Percentiles rank a stretch among this genome's conserved stretches.
phyloP scores from a whole-genome alignment of 2,329 filamentous ascomycete genomes.

The Penicillium occitanis region DNA sequence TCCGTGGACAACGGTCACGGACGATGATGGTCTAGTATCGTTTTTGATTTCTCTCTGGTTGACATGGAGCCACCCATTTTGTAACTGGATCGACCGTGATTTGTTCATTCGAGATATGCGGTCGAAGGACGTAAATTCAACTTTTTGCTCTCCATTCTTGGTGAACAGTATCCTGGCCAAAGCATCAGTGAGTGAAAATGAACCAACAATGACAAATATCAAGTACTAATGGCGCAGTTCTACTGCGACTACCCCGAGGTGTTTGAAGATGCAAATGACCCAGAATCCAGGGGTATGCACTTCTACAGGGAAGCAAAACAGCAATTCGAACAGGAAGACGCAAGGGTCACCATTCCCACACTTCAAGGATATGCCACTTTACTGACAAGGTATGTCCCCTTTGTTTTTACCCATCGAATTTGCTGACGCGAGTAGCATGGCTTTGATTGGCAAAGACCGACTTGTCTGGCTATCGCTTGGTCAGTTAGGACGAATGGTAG shows the following conservation, averaged over 20 bases:
- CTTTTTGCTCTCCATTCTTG: constrained; percentile 38
- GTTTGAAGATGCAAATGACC: constrained; percentile 25
- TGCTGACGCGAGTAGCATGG: constrained; percentile 27
- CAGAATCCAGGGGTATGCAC: constrained; percentile 28
- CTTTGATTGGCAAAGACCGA: constrained; percentile 35
- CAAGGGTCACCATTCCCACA: constrained; percentile 31
- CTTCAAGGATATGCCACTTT: constrained; percentile 35
- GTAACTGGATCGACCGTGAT: constrained; percentile 35
- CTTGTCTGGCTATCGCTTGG: constrained; percentile 32
- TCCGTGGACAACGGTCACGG: constrained; percentile 19
- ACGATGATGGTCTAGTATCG: constrained; percentile 20
- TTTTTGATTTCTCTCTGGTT: constrained; percentile 28
- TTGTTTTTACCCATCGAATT: background rate
- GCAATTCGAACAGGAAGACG: constrained; percentile 33
- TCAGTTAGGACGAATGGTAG: constrained; percentile 29
- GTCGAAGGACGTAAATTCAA: constrained; percentile 27
- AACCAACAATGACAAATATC: background rate
- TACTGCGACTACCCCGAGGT: constrained; percentile 32
- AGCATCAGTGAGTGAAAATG: constrained; percentile 30
- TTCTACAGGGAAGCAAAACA: constrained; percentile 38
- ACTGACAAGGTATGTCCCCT: constrained; percentile 30
- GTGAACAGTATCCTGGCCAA: constrained; percentile 37
- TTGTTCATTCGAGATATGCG: constrained; percentile 39
- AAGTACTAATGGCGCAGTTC: constrained; percentile 24
- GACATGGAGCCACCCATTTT: constrained; percentile 33